phyloP scores from a whole-genome alignment of 2,329 filamentous ascomycete species.

The Fragosphaeria purpurea region DNA sequence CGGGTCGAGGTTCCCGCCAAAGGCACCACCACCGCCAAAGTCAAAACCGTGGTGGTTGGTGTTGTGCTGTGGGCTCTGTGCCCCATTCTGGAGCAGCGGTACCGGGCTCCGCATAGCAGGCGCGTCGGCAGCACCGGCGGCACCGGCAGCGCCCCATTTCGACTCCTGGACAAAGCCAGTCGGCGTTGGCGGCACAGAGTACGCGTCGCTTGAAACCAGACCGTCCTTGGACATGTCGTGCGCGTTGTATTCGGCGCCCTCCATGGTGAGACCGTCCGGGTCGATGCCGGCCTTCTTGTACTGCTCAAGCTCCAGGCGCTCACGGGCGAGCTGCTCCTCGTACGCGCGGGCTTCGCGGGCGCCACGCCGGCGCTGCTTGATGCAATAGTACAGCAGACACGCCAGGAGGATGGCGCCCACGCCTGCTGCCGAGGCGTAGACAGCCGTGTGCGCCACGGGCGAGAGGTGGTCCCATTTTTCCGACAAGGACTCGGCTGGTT shows the following conservation, averaged over 20 bases:
- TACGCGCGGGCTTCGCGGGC: conserved; percentile 39
- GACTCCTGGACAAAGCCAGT: conserved; percentile 21
- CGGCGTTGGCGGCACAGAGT: conserved; percentile 22
- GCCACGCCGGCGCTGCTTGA: conserved; percentile 44
- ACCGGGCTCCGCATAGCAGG: conserved; percentile 16
- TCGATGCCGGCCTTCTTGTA: conserved; percentile 38
- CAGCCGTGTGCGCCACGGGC: conserved; percentile 36
- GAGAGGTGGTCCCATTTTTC: conserved; percentile 48
- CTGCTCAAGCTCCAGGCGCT: conserved; percentile 41
- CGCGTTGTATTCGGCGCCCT: conserved; percentile 27
- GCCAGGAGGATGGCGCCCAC: conserved; percentile 32
- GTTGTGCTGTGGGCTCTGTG: conserved; percentile 14
- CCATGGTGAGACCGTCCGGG: conserved; percentile 33
- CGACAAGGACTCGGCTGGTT: conserved; percentile 31
- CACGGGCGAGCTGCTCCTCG: conserved; percentile 32
- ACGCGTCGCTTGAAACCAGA: conserved; percentile 19
- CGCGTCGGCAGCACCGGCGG: conserved; percentile 12
- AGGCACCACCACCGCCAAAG: no score
- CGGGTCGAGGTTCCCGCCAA: no score
- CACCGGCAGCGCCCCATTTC: conserved; percentile 16
- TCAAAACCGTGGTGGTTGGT: not conserved
- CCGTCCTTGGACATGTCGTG: conserved; percentile 23
- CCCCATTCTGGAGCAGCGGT: conserved; percentile 19
- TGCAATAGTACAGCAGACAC: conserved; percentile 40
- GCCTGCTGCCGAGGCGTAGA: conserved; percentile 40